Conservation (phyloP, 148 eudicot genomes). For the Rhododendron vialii region DNA sequence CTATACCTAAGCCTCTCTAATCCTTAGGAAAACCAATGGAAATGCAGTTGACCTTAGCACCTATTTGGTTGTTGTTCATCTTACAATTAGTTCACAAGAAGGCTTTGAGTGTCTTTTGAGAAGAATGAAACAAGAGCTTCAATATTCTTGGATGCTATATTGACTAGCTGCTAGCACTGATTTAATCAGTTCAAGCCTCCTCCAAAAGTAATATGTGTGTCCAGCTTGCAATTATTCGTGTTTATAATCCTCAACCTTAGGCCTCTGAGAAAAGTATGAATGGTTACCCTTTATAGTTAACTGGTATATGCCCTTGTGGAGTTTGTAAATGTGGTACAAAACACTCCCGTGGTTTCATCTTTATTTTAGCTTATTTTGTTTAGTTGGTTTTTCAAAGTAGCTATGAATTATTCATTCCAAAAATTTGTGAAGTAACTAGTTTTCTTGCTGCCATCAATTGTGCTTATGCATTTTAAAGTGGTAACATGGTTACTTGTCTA, state of each 20-base stretch:
- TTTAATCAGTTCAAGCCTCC: neutral
- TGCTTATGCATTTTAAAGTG: neutral
- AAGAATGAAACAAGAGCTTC: neutral
- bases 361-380: neutral
- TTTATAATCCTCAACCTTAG: neutral
- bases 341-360: neutral
- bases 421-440: neutral
- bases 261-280: neutral
- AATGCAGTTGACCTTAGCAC: neutral
- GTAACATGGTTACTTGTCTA: slow-evolving; percentile 4
- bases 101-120: neutral
- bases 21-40: neutral
- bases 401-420: neutral
- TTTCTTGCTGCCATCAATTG: slow-evolving; percentile 3
- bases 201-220: neutral
- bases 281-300: neutral
- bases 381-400: slow-evolving; percentile 1
- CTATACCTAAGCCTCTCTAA: neutral
- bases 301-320: neutral
- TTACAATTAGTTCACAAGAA: neutral
- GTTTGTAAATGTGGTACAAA: neutral
- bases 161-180: neutral
- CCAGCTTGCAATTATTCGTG: neutral
- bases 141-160: neutral
- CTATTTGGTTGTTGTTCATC: neutral